These are phyloP conservation scores for Carex arenaria DNA, from an alignment of 202 grass and related monocot species.

Conservation along the genomic window DNA sequence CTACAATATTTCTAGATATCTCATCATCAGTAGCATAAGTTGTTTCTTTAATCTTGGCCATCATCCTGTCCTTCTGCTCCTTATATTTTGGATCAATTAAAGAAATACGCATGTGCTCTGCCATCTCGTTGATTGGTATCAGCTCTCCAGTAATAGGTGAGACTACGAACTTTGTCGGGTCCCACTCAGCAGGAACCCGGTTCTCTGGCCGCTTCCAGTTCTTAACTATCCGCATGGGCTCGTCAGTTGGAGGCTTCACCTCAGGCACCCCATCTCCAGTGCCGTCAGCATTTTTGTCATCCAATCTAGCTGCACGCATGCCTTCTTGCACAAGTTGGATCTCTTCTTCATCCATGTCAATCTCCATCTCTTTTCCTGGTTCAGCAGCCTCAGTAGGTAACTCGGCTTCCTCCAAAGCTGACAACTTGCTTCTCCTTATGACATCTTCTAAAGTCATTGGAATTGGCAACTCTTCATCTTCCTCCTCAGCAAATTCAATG, in stretches of 20 bases:
- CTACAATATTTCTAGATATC: conserved; percentile 90
- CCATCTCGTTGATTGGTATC: conserved; percentile 95
- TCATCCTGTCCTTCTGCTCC: conserved; percentile 97
- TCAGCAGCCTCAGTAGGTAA: conserved; percentile 40
- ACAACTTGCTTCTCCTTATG: conserved; percentile 78
- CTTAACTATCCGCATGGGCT: conserved; percentile 96
- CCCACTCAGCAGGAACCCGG: conserved; percentile 57
- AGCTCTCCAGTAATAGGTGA: conserved; percentile 91
- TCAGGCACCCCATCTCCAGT: conserved; percentile 32
- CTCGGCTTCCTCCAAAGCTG: conserved; percentile 51
- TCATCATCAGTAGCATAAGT: conserved; percentile 90
- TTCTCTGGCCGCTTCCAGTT: conserved; percentile 96
- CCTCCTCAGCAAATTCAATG: conserved; percentile 90
- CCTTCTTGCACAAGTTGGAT: conserved; percentile 93
- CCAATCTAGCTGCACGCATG: conserved; percentile 62
- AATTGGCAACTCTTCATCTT: conserved; percentile 68
- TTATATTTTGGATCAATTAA: conserved; percentile 98
- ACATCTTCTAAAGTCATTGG: conserved; percentile 68
- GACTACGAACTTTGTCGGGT: conserved; percentile 75
- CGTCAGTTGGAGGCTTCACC: conserved; percentile 46
- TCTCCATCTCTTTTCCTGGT: conserved; percentile 65
- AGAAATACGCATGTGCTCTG: conserved; percentile 95
- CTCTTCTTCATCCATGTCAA: conserved; percentile 96
- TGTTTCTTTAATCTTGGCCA: conserved; percentile 94
- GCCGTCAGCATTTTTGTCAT: conserved; percentile 21